Base-by-base conservation (phyloP, 139 green algal species). In the Chlamydomonas asymmetrica region DNA sequence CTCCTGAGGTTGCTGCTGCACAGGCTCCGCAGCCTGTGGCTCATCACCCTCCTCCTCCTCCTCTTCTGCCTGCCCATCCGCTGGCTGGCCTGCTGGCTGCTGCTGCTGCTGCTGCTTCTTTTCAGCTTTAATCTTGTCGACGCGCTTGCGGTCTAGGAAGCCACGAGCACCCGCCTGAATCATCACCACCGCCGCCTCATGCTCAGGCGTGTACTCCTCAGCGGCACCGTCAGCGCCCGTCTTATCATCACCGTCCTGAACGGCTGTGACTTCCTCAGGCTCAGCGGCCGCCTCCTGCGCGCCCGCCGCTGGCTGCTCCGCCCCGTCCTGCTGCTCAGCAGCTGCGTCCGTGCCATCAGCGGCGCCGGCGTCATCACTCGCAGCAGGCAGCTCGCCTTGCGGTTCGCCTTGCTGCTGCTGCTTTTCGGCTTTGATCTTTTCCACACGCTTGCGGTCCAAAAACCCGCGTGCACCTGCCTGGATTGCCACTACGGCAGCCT, bases 31-130 rank as follows among this genome's bases (percentile, higher is more conserved):
- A 10, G 37, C 25, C 40, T 49, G 20, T 22, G 22, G n/a, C 48
- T 62, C 65, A 27, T 23, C 73, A 32, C 49, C 76, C 25, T 59
- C 34, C n/a, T 52, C 45, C 48, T 49, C 52, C 48, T 73, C 63
- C 0, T 25, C 73, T 49, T 50, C 66, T 50, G 74, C 8, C 20
- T 35, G 29, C 67, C 38, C 67, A 40, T 38, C 41, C 23, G 34
- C 49, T 31, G n/a, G n/a, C n/a, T n/a, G n/a, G n/a, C n/a, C n/a
- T n/a, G n/a, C 56, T 22, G 5, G 31, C 4, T 3, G 18, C 5
- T 5, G 18, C 32, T 10, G 18, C 56, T 63, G 7, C 61, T 48
- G 35, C 37, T 2, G 27, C 39, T 7, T n/a, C 63, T 39, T 38
- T 8, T 43, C 18, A 29, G 43, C 43, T 31, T 61, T 40, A 6